Conservation (phyloP, 257 asterid genomes). For the Primulina huaijiensis region DNA sequence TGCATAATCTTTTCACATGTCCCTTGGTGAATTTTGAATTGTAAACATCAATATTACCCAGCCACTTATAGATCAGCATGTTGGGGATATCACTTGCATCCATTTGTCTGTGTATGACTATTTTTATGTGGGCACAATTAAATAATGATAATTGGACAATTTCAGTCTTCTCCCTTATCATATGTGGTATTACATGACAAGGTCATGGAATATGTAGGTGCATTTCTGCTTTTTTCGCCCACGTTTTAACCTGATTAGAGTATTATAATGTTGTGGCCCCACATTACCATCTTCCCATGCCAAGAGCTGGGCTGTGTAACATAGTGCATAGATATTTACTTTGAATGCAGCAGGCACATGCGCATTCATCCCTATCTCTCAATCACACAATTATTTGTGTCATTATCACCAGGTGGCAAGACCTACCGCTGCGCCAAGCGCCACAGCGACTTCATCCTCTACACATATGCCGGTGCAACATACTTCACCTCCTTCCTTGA, state of each 20-base stretch:
- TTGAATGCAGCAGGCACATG: neutral
- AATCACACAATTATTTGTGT: slow-evolving; percentile 26
- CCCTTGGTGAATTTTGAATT: slow-evolving; percentile 15
- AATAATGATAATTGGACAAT: slow-evolving; percentile 1
- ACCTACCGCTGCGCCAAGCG: slow-evolving; percentile 43
- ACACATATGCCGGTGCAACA: slow-evolving; percentile 59
- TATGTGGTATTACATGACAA: slow-evolving; percentile 12
- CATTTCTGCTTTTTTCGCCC: neutral
- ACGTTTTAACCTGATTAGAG: neutral
- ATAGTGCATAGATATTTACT: slow-evolving; percentile 9
- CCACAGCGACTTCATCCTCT: slow-evolving; percentile 47
- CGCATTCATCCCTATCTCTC: slow-evolving; percentile 17
- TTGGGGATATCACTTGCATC: neutral
- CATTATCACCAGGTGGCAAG: slow-evolving; percentile 47
- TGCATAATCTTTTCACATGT: neutral
- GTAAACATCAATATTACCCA: slow-evolving; percentile 14
- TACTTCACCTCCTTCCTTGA: slow-evolving; percentile 52
- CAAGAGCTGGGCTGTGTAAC: slow-evolving; percentile 10
- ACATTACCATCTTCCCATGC: slow-evolving; percentile 3
- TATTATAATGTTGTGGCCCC: neutral
- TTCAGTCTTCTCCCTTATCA: slow-evolving; percentile 3
- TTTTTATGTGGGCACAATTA: neutral
- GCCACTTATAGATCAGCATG: neutral
- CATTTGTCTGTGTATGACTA: neutral
- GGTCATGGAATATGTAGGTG: slow-evolving; percentile 5